A percentile compares a stretch with the other conserved stretches of the same genome.
phyloP scores from a whole-genome alignment of 2,329 filamentous ascomycete genomes.

The Metarhizium humberi region DNA sequence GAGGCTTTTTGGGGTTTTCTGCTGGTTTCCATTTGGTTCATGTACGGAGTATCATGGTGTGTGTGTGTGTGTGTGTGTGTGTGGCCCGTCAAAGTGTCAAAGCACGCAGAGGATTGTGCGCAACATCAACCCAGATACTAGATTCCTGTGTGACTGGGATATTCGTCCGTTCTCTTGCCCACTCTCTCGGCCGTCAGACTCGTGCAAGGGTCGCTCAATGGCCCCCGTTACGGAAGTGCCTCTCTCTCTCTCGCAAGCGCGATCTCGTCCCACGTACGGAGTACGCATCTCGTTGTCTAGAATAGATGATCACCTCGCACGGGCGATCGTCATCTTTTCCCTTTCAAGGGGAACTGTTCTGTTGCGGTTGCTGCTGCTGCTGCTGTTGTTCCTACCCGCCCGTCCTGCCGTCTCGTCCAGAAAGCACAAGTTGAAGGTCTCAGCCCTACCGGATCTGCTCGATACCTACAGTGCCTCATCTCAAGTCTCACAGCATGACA shows the following conservation, averaged over 20 bases:
- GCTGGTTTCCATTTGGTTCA: neutral
- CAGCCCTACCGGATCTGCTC: conserved; percentile 9
- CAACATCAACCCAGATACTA: neutral
- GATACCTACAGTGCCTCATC: conserved; percentile 6
- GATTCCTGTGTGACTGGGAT: neutral
- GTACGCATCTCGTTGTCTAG: neutral
- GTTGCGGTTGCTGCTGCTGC: too few relatives aligned
- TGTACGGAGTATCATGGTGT: neutral
- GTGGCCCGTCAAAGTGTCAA: neutral
- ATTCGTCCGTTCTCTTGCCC: too few relatives aligned
- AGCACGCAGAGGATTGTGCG: neutral
- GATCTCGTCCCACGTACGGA: conserved; percentile 7
- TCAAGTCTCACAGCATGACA: conserved; percentile 9
- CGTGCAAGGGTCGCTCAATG: neutral
- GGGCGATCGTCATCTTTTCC: conserved; percentile 5
- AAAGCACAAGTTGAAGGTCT: conserved; percentile 6
- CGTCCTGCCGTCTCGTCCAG: neutral
- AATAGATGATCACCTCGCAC: conserved; percentile 9
- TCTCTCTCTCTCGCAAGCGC: conserved; percentile 2
- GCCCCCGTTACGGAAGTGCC: neutral
- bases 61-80: neutral
- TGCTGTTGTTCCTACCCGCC: neutral
- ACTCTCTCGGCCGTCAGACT: neutral
- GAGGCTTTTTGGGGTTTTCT: neutral
- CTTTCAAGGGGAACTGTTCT: neutral